Percentiles rank a stretch among this genome's conserved stretches.
Evolutionary conservation across 225 moss, liverwort and hornwort species (phyloP).

Genomic region (Polytrichum formosum): DNA sequence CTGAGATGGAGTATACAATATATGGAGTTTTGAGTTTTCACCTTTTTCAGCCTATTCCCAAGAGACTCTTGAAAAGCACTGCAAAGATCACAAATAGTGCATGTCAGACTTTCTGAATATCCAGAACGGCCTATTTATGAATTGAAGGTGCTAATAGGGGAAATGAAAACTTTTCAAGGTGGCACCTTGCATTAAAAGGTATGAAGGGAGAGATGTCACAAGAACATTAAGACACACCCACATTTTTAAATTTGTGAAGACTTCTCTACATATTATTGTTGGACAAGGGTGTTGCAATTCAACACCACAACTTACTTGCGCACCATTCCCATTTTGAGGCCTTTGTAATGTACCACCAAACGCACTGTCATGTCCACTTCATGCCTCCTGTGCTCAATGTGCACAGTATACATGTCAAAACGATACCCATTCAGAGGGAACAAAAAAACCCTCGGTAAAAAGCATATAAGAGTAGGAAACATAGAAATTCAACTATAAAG

Average conservation of each 20-base stretch:
- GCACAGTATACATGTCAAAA: constrained; percentile 10
- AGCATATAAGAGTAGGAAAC: too few relatives aligned
- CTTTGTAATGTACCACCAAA: constrained; percentile 94
- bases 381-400: constrained; percentile 49
- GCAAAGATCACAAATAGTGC: constrained; percentile 22
- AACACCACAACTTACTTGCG: constrained; percentile 61
- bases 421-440: background rate
- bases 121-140: too few relatives aligned
- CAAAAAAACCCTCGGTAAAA: too few relatives aligned
- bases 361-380: constrained; percentile 98
- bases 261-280: too few relatives aligned
- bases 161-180: too few relatives aligned
- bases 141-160: too few relatives aligned
- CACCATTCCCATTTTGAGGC: constrained; percentile 90
- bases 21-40: constrained; percentile 12
- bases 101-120: background rate
- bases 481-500: too few relatives aligned
- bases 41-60: constrained; percentile 70
- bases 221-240: background rate
- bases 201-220: too few relatives aligned
- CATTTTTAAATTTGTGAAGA: background rate
- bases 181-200: too few relatives aligned
- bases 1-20: background rate
- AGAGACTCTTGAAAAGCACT: constrained; percentile 91
- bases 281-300: too few relatives aligned